Conservation (phyloP, 305 asterid species). For the Fraxinus latifolia region DNA sequence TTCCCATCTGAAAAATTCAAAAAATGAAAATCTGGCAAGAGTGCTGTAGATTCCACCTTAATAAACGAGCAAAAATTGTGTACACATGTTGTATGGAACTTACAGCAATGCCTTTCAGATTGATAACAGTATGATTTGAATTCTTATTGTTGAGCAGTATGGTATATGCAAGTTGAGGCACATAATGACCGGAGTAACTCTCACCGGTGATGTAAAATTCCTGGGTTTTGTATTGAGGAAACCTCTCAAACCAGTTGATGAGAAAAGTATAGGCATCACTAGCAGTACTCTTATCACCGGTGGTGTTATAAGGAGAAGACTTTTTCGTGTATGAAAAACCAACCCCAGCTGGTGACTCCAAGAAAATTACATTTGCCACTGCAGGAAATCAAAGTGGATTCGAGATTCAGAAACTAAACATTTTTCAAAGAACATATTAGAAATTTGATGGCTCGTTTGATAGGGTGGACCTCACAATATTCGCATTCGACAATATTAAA, state of each 20-base stretch:
- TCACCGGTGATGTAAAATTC: conserved; percentile 51
- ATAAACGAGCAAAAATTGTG: background rate
- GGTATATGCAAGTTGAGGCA: conserved; percentile 45
- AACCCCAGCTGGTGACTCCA: conserved; percentile 57
- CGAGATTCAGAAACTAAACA: background rate
- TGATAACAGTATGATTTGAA: conserved; percentile 33
- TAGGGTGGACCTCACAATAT: background rate
- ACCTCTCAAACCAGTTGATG: conserved; percentile 52
- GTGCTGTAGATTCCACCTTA: background rate
- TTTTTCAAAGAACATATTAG: background rate
- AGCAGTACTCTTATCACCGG: conserved; percentile 44
- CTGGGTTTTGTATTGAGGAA: conserved; percentile 45
- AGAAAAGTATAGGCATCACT: conserved; percentile 43
- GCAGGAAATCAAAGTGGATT: background rate
- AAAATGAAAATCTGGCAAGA: background rate
- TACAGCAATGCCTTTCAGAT: conserved; percentile 52
- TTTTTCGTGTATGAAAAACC: conserved; percentile 58
- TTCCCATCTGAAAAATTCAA: conserved; percentile 33
- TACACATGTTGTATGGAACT: conserved; percentile 13
- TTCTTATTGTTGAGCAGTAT: conserved; percentile 37
- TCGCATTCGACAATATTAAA: background rate
- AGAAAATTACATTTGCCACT: conserved; percentile 53
- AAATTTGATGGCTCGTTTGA: background rate
- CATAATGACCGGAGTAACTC: conserved; percentile 57
- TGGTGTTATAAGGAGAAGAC: conserved; percentile 28